Base-by-base conservation (phyloP, 116 monocot species). In the Iris pallida region DNA sequence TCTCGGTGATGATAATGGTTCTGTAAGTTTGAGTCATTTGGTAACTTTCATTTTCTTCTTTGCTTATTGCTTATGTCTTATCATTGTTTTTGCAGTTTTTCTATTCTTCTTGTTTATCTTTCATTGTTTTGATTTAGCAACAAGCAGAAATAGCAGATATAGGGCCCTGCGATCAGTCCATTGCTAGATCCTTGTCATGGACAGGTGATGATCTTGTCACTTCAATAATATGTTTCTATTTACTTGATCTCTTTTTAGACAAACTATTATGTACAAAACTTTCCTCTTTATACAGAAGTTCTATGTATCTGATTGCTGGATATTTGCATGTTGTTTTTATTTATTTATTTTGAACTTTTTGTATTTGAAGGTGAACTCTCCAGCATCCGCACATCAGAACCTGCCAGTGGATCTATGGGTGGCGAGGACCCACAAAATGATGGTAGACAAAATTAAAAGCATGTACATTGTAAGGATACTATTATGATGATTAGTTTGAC, bases 1-100 rank as follows among this genome's bases (percentile, higher is more conserved):
- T 52, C 70, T 98, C 47, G 85, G 61, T 61, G 97, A 94, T 66
- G 94, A 90, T 63, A 83, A 75, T 60, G 53, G 74, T 48, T 59
- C 83, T 54, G 92, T 88, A 80, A 81, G 85, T 83, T 63, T 56
- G 68, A 51, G 47, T 6, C 59, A 76, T 55, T 41, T 51, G 9
- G 10, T 49, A 65, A 20, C 16, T 14, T 54, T 11, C 42, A 42
- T 42, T 53, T 17, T 53, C 6, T 46, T 6, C 16, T 57, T 44
- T 61, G 43, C 61, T 59, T 13, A n/a, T 5, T 13, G 4, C 45
- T 61, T 7, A 15, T 5, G 5, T 1, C 45, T 43, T 7, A 15
- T 44, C 45, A 1, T 43, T 45, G 14, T 42, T 53, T 53, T 67
- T 48, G 40, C 16, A 19, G 14, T 42, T 53, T 53, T 67, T 48